Base-by-base conservation (phyloP, 306 rosid genomes). In the Cicer judaicum region DNA sequence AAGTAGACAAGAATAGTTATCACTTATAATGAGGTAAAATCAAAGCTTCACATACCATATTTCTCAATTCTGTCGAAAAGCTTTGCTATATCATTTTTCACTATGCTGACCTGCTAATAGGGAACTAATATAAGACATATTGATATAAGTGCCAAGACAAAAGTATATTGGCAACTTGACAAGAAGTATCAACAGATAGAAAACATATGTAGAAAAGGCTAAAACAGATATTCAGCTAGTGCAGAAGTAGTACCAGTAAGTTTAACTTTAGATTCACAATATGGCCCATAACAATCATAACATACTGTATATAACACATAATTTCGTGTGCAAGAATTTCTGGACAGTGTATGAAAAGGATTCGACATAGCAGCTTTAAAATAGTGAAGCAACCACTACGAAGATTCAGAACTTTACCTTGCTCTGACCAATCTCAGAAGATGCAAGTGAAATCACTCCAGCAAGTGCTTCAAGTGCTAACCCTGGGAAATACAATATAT, bases 391-490 rank as follows among this genome's bases (percentile, higher is more conserved):
- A 64, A 50, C 57, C 16, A 50, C 18, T 48, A 65, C 42, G 47
- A 72, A 83, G 83, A 66, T 50, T 41, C 60, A 43, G 72, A 75
- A 68, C 74, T 65, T 69, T 85, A 95, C 99, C 98, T 78, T 73
- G 38, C 85, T 81, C 55, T 83, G 93, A 68, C 92, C 97, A 78
- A 95, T 80, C 64, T 92, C 98, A 19, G 98, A 86, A 49, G 98
- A 90, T 40, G 98, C 88, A 54, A 95, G 87, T 67, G 96, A 84
- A 75, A 95, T 56, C 74, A 90, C 93, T 83, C 93, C 97, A 75
- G 96, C 93, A 67, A 95, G 93, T 13, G 98, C 88, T 92, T 95
- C 97, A 81, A 95, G 85, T 7, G 99, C 99, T 78, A 95, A 85
- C 75, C 99, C 83, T 73, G 90, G 66, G 76, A 79, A 63, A 74